A percentile compares a stretch with the other conserved stretches of the same genome.
These are phyloP conservation scores for Kurtzmaniella natalensis DNA, from an alignment of 1,139 yeast species.

Conservation along the genomic window DNA sequence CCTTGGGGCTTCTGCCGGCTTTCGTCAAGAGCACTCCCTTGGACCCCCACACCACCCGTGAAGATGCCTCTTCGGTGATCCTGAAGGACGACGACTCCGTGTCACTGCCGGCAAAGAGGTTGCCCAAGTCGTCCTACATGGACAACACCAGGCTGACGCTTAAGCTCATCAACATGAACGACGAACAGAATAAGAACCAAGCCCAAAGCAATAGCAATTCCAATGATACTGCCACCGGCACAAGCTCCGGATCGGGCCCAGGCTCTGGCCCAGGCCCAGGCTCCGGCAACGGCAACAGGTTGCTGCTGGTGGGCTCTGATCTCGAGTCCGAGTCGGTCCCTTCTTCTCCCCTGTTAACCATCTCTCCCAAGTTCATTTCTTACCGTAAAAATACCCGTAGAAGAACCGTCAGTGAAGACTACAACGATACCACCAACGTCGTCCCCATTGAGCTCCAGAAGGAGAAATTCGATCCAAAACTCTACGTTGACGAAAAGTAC, in stretches of 20 bases:
- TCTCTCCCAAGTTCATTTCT: constrained; percentile 46
- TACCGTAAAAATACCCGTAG: constrained; percentile 28
- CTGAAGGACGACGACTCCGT: constrained; percentile 24
- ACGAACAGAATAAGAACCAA: constrained; percentile 7
- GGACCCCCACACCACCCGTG: constrained; percentile 53
- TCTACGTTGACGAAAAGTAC: constrained; percentile 36
- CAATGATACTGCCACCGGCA: background rate
- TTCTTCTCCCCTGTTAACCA: constrained; percentile 3
- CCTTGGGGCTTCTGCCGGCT: constrained; percentile 33
- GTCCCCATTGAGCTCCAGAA: constrained; percentile 18
- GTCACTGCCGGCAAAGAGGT: constrained; percentile 4
- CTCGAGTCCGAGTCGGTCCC: background rate
- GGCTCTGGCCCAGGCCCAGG: constrained; percentile 5
- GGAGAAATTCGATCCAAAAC: constrained; percentile 27
- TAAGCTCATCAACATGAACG: constrained; percentile 12
- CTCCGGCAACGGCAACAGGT: too few relatives aligned
- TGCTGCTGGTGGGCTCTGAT: too few relatives aligned
- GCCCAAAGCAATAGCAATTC: constrained; percentile 1
- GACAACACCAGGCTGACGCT: constrained; percentile 9
- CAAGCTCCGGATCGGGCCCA: background rate
- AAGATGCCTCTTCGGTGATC: constrained; percentile 45
- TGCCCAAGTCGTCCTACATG: constrained; percentile 4
- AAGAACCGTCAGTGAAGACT: constrained; percentile 20
- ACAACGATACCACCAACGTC: constrained; percentile 30
- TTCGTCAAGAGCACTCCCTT: constrained; percentile 52